Percentiles rank a stretch among this genome's conserved stretches.
Conservation (phyloP, 805 yeast species). For the Isabelozyma pseudorhagii region DNA sequence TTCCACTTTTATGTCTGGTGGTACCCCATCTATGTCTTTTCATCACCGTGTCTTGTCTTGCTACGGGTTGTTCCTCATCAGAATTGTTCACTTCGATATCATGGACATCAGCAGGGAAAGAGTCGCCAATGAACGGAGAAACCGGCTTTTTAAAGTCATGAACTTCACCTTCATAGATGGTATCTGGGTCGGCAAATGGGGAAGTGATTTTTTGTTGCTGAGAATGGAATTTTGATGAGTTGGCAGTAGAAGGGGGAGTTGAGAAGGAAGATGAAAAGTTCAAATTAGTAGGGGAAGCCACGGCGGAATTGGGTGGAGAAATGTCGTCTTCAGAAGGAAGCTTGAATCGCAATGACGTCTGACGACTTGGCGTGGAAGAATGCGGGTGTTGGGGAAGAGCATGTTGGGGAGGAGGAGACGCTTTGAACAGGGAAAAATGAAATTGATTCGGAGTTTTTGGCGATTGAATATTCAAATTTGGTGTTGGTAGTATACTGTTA, state of each 20-base stretch:
- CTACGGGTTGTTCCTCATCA: constrained; percentile 13
- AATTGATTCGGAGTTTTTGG: constrained; percentile 4
- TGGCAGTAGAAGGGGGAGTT: constrained; percentile 6
- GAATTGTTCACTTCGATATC: constrained; percentile 12
- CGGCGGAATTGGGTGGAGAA: constrained; percentile 3
- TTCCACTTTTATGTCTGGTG: constrained; percentile 69
- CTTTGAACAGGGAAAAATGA: not conserved
- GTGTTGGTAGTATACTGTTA: constrained; percentile 22
- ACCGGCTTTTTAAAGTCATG: constrained; percentile 19
- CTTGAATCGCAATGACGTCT: constrained; percentile 28
- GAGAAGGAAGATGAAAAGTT: not conserved
- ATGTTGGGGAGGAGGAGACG: not conserved
- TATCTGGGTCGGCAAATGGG: constrained; percentile 25
- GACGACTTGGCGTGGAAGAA: constrained; percentile 1
- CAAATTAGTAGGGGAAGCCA: not conserved
- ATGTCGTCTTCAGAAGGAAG: constrained; percentile 14
- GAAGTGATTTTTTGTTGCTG: constrained; percentile 13
- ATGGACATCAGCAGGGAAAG: constrained; percentile 5
- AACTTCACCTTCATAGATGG: constrained; percentile 23
- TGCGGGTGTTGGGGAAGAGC: not conserved
- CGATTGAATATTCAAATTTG: constrained; percentile 13
- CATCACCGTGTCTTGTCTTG: constrained; percentile 45
- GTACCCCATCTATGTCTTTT: constrained; percentile 91
- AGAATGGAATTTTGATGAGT: constrained; percentile 1
- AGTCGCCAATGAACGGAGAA: constrained; percentile 24